Conservation (phyloP, 331 rosid genomes). For the Pyrus hybrid region DNA sequence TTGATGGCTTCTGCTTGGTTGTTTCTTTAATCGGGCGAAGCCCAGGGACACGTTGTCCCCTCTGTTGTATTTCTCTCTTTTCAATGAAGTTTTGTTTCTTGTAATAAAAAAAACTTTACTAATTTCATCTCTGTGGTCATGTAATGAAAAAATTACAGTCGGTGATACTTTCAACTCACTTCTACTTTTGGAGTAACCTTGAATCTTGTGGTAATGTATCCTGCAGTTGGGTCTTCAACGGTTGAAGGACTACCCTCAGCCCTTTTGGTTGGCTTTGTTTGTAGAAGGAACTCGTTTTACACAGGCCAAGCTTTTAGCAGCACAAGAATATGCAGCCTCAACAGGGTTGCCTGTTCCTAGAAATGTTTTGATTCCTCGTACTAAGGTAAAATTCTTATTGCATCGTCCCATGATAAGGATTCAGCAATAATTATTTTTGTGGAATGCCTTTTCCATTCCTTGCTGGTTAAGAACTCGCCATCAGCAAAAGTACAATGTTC, state of each 20-base stretch:
- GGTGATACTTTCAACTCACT: background rate
- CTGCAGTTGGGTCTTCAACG: constrained; percentile 77
- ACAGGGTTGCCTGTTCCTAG: constrained; percentile 73
- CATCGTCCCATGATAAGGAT: background rate
- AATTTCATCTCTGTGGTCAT: background rate
- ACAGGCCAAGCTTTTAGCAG: constrained; percentile 72
- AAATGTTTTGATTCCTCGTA: constrained; percentile 94
- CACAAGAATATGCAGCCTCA: constrained; percentile 82
- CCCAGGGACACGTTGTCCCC: background rate
- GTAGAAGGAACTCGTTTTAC: constrained; percentile 99
- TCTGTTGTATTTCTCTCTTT: background rate
- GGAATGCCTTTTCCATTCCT: background rate
- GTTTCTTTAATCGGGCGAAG: background rate
- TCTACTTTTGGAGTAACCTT: constrained; percentile 20
- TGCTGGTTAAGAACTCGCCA: background rate
- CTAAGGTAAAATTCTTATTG: constrained; percentile 54
- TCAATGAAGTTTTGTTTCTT: background rate
- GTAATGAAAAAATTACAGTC: background rate
- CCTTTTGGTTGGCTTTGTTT: constrained; percentile 98
- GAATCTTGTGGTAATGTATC: constrained; percentile 23
- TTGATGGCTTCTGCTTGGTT: background rate
- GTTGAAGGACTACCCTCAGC: constrained; percentile 74
- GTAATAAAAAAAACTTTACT: background rate
- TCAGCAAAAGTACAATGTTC: background rate
- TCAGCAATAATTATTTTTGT: background rate